Evolutionary conservation across 2,329 filamentous ascomycete species (phyloP).

Genomic region (Didymosphaeria variabile): DNA sequence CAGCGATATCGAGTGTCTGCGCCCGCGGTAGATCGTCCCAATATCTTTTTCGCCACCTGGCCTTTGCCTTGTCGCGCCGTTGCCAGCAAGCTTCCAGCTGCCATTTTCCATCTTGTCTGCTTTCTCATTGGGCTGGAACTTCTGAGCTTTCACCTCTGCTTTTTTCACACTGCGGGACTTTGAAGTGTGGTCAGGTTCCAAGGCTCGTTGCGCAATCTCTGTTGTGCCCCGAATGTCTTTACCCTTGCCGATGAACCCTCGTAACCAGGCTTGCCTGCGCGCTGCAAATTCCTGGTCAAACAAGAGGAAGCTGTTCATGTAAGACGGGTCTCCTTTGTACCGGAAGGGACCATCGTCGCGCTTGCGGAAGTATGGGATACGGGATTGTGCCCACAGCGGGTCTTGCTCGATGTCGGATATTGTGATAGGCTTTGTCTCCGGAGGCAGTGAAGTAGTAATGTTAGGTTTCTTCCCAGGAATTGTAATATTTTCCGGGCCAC

Average conservation of each 20-base stretch:
- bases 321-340: neutral
- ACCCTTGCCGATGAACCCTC: neutral
- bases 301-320: conserved; percentile 21
- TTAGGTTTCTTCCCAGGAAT: no score
- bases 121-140: neutral
- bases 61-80: neutral
- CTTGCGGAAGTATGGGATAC: conserved; percentile 14
- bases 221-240: neutral
- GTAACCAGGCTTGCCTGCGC: neutral
- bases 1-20: neutral
- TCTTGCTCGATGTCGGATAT: neutral
- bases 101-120: neutral
- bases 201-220: neutral
- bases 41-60: neutral
- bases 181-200: neutral
- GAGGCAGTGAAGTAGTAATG: neutral
- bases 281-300: conserved; percentile 3
- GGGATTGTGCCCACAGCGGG: conserved; percentile 15
- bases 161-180: neutral
- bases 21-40: conserved; percentile 3
- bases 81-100: neutral
- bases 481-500: neutral
- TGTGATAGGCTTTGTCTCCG: neutral
- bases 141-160: neutral
- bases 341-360: conserved; percentile 14